These are phyloP conservation scores for Taphrina flavorubra DNA, from an alignment of 1,139 yeast genomes.

Conservation along the genomic window DNA sequence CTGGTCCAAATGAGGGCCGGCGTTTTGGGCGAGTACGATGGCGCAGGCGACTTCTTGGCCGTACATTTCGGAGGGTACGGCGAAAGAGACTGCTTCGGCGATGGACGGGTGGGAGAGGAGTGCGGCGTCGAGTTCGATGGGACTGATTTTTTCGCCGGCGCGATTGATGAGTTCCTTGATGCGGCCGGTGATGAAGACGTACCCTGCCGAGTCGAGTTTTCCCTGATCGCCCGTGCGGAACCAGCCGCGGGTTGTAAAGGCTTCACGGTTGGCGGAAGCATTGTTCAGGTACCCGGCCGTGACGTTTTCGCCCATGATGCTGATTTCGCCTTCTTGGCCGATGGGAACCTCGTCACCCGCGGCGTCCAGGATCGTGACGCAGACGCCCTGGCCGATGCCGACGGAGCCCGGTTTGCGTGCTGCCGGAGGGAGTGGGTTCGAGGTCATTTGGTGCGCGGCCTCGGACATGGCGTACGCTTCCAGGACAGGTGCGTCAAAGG, in stretches of 20 bases:
- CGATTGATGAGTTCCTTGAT: constrained; percentile 70
- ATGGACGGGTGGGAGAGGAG: constrained; percentile 63
- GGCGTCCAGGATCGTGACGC: constrained; percentile 62
- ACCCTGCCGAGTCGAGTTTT: constrained; percentile 63
- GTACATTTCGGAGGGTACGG: constrained; percentile 65
- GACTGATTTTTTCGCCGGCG: constrained; percentile 74
- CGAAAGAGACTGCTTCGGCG: constrained; percentile 71
- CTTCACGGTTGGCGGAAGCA: constrained; percentile 67
- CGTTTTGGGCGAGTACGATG: constrained; percentile 57
- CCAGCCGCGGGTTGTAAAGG: constrained; percentile 63
- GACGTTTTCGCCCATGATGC: constrained; percentile 67
- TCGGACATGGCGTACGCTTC: constrained; percentile 84
- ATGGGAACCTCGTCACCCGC: constrained; percentile 56
- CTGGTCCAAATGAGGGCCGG: constrained; percentile 52
- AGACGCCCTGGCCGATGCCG: constrained; percentile 68
- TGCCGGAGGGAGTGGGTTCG: constrained; percentile 69
- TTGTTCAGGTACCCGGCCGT: constrained; percentile 74
- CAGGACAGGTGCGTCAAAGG: constrained; percentile 66
- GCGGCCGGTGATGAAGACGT: constrained; percentile 66
- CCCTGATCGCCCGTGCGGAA: constrained; percentile 81
- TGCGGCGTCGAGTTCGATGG: constrained; percentile 66
- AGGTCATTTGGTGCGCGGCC: constrained; percentile 73
- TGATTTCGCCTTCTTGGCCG: constrained; percentile 68
- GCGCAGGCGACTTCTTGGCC: constrained; percentile 74
- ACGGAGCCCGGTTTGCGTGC: constrained; percentile 70